These are phyloP conservation scores for Alternaria sp. DNA, from an alignment of 2,329 filamentous ascomycete species.

Conservation along the genomic window DNA sequence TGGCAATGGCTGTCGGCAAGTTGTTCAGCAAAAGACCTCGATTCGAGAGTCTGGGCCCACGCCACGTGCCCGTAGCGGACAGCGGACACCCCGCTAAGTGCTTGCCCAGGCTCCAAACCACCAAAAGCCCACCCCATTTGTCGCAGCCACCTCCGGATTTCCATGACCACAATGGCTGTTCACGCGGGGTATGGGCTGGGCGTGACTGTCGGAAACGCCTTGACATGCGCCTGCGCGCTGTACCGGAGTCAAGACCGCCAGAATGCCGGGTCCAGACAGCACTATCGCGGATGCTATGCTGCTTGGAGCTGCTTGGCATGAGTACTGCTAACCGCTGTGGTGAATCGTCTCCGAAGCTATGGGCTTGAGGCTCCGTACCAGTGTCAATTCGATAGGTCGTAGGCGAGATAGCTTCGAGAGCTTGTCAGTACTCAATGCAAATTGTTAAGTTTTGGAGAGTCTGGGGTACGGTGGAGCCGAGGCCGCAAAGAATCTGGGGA, in stretches of 20 bases:
- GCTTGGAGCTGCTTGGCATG: not conserved
- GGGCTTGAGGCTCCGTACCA: not conserved
- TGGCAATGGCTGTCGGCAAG: slow-evolving; percentile 9
- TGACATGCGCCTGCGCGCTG: not conserved
- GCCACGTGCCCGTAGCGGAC: slow-evolving; percentile 15
- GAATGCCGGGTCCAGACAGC: slow-evolving; percentile 3
- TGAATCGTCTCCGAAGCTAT: slow-evolving; percentile 11
- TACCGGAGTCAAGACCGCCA: slow-evolving; percentile 10
- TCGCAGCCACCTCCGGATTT: slow-evolving; percentile 2
- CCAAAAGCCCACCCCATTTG: not conserved
- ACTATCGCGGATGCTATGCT: not conserved
- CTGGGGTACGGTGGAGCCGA: slow-evolving; percentile 20
- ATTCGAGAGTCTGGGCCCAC: slow-evolving; percentile 13
- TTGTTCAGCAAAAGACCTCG: not conserved
- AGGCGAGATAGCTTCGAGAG: not conserved
- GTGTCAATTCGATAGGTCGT: not conserved
- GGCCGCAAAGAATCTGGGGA: slow-evolving; percentile 14
- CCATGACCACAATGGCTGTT: not conserved
- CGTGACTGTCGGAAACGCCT: not conserved
- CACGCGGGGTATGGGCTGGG: slow-evolving; percentile 11
- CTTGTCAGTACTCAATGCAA: slow-evolving; percentile 1
- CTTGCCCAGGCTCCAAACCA: slow-evolving; percentile 6
- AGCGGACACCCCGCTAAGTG: slow-evolving; percentile 5
- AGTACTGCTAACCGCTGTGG: slow-evolving; percentile 1
- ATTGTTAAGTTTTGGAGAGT: slow-evolving; percentile 5